Conservation (phyloP, 2,329 filamentous ascomycete species). For the Venturia nashicola region DNA sequence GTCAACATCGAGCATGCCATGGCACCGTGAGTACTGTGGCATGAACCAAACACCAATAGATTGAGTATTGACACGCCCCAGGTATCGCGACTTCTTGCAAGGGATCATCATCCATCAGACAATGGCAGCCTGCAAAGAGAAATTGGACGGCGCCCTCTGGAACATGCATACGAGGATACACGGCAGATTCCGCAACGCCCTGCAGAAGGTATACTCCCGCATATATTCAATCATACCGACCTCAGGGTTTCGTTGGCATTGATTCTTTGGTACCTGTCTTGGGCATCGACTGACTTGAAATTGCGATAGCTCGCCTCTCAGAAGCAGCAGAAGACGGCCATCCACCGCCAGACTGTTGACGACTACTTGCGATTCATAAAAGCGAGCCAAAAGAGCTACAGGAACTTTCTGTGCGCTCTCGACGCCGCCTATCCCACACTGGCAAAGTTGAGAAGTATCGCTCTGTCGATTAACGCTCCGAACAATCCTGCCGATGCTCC, state of each 20-base stretch:
- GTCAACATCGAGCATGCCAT: neutral
- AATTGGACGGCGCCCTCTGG: slow-evolving; percentile 66
- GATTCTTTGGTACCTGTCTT: neutral
- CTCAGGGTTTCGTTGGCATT: neutral
- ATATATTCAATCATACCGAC: neutral
- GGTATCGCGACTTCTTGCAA: slow-evolving; percentile 61
- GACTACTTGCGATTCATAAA: slow-evolving; percentile 78
- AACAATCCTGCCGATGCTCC: neutral
- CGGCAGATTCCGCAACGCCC: slow-evolving; percentile 58
- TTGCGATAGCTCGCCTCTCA: neutral
- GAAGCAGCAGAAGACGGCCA: neutral
- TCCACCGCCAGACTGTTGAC: slow-evolving; percentile 60
- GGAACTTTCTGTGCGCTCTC: slow-evolving; percentile 50
- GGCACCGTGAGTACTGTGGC: neutral
- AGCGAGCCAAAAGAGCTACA: slow-evolving; percentile 11
- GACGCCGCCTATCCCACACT: slow-evolving; percentile 47
- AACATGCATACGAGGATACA: slow-evolving; percentile 66
- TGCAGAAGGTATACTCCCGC: slow-evolving; percentile 37
- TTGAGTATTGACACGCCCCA: slow-evolving; percentile 22
- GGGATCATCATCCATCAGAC: slow-evolving; percentile 62
- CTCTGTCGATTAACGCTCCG: slow-evolving; percentile 17
- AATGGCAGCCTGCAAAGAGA: slow-evolving; percentile 47
- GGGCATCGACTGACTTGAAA: neutral
- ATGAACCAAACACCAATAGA: neutral
- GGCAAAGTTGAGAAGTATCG: slow-evolving; percentile 45